Conservation (phyloP, 495 filamentous ascomycete genomes). For the Lineolata rhizophorae region DNA sequence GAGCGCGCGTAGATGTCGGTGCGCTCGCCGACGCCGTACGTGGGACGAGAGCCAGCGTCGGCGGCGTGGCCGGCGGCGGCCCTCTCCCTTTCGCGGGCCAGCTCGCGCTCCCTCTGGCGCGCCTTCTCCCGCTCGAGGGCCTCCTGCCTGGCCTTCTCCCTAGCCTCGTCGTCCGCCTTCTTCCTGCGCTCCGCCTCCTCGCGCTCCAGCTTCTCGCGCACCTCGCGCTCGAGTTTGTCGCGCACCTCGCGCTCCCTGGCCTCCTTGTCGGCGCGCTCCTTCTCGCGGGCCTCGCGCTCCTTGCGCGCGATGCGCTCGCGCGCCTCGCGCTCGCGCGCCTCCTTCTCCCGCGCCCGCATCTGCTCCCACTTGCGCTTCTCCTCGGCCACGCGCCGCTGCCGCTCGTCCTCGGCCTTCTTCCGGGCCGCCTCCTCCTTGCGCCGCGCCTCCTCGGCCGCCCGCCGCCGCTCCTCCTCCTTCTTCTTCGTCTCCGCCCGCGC, state of each 20-base stretch:
- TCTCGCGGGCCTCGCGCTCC: slow-evolving; percentile 9
- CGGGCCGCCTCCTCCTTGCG: slow-evolving; percentile 19
- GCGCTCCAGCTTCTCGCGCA: slow-evolving; percentile 10
- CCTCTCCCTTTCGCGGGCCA: slow-evolving; percentile 1
- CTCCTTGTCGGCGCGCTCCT: slow-evolving; percentile 22
- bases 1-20: slow-evolving; percentile 13
- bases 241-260: slow-evolving; percentile 24
- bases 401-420: slow-evolving; percentile 20
- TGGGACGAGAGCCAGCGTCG: slow-evolving; percentile 8
- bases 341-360: slow-evolving; percentile 20
- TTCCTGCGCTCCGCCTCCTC: slow-evolving; percentile 16
- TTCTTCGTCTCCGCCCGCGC: slow-evolving; percentile 45
- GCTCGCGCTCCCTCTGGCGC: slow-evolving; percentile 10
- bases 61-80: slow-evolving; percentile 1
- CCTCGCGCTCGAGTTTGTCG: slow-evolving; percentile 13
- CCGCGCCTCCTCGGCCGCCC: slow-evolving; percentile 30
- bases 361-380: slow-evolving; percentile 6
- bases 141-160: slow-evolving; percentile 22
- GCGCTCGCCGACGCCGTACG: slow-evolving; percentile 13
- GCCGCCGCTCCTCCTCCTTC: slow-evolving; percentile 37
- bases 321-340: slow-evolving; percentile 19
- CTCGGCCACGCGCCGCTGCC: slow-evolving; percentile 19
- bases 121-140: slow-evolving; percentile 19
- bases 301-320: slow-evolving; percentile 17
- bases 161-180: slow-evolving; percentile 22